Evolutionary conservation across 176 grass and related monocot genomes (phyloP), one percentile per base, ranked within the genome.

Genomic region (Oryza glaberrima): DNA sequence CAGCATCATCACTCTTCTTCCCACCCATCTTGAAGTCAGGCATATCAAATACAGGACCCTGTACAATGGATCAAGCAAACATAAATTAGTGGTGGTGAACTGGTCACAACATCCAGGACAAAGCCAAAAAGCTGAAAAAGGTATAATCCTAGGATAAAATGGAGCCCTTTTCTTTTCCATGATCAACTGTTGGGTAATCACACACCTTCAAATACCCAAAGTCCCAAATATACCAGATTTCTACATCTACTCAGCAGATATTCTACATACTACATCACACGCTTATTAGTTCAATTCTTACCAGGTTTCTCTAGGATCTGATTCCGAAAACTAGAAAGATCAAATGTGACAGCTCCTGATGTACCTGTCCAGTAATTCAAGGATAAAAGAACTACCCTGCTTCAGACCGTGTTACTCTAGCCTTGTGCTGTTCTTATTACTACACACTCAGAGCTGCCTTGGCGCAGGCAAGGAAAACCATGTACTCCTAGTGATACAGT

Each of bases 21-120:
- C 41, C 63, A 13, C 41, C 72, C 81, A 87, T 81, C 79, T 78
- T 79, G 72, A 69, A 79, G 51, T 86, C 88, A 14, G 86, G 83
- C 72, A 82, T 77, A 40, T 38, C 20, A 87, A 36, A 88, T 10
- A 60, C 48, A 30, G 56, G 26, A 49, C 68, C 74, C 92, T 94
- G 76, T 67, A 63, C 63, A 83, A 30, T 72, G 12, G 12, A 75
- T 44, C 68, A 82, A 73, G 16, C 23, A 67, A 87, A 78, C 17
- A 69, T 70, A 52, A 52, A 25, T 84, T 17, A 77, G 64, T 32
- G 7, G 48, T 19, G 61, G 45, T 78, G 49, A 43, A 63, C 54
- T 58, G 19, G 54, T n/a, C 1, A 58, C 20, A 83, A 4, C 48
- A 64, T 44, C 19, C 23, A 47, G 40, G 82, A 36, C 8, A 68